Evolutionary conservation across 2,329 filamentous ascomycete species (phyloP).

Genomic region (Leptodontidium sp.): DNA sequence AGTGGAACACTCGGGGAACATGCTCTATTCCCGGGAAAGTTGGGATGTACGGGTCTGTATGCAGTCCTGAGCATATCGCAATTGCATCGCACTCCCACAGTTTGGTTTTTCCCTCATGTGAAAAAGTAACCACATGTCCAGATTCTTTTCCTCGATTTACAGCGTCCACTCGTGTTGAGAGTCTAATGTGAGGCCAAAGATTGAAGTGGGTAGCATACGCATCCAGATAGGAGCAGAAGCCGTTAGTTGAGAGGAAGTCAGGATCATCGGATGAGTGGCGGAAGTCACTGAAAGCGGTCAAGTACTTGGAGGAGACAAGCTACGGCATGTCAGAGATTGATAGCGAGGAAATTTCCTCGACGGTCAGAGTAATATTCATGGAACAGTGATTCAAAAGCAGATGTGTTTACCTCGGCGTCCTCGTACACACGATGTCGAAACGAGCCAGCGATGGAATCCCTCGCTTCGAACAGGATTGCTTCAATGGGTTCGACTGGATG

Average conservation of each 20-base stretch:
- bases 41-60: conserved; percentile 51
- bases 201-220: conserved; percentile 51
- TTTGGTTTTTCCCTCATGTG: conserved; percentile 16
- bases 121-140: conserved; percentile 31
- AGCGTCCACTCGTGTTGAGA: conserved; percentile 43
- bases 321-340: conserved; percentile 9
- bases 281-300: conserved; percentile 61
- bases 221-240: conserved; percentile 54
- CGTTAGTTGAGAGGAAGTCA: conserved; percentile 51
- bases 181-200: conserved; percentile 48
- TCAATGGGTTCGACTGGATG: conserved; percentile 49
- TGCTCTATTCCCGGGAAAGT: conserved; percentile 50
- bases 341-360: not conserved
- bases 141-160: conserved; percentile 20
- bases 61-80: conserved; percentile 55
- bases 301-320: conserved; percentile 59
- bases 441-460: conserved; percentile 54
- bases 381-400: not conserved
- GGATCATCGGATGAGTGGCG: conserved; percentile 52
- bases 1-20: conserved; percentile 52
- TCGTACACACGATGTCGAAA: conserved; percentile 57
- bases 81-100: conserved; percentile 52
- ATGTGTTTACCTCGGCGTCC: conserved; percentile 51
- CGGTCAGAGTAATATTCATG: not conserved
- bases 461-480: conserved; percentile 54